Conservation (phyloP, 2,329 filamentous ascomycete genomes). For the Colletotrichum theobromicola region DNA sequence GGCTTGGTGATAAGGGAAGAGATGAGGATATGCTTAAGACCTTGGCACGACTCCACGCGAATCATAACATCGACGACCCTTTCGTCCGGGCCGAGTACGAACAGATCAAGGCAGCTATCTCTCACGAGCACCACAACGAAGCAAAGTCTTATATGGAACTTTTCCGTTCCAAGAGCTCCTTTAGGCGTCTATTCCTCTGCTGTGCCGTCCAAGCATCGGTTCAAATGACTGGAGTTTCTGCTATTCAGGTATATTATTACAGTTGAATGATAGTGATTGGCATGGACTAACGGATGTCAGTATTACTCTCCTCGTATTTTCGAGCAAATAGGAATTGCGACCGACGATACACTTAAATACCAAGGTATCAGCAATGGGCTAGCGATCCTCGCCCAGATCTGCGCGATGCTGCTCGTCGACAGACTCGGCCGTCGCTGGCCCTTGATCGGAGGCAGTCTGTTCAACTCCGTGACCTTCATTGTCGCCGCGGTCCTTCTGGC, state of each 20-base stretch:
- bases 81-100: conserved; percentile 55
- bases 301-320: conserved; percentile 76
- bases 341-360: conserved; percentile 71
- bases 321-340: conserved; percentile 69
- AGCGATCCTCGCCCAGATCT: conserved; percentile 69
- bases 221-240: conserved; percentile 76
- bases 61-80: conserved; percentile 67
- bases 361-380: conserved; percentile 77
- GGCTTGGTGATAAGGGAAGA: conserved; percentile 75
- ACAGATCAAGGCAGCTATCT: conserved; percentile 70
- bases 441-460: conserved; percentile 73
- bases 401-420: conserved; percentile 74
- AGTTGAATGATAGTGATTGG: neutral
- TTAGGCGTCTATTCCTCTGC: conserved; percentile 74
- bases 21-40: conserved; percentile 68
- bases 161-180: conserved; percentile 64
- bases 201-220: conserved; percentile 72
- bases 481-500: conserved; percentile 61
- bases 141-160: conserved; percentile 75
- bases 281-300: neutral
- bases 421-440: conserved; percentile 73
- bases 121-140: conserved; percentile 68
- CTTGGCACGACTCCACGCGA: conserved; percentile 71
- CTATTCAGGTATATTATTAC: conserved; percentile 68
- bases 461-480: conserved; percentile 75